Percentiles rank a stretch among this genome's conserved stretches.
Conservation (phyloP, 139 green algal genomes). For the Micractinium conductrix region DNA sequence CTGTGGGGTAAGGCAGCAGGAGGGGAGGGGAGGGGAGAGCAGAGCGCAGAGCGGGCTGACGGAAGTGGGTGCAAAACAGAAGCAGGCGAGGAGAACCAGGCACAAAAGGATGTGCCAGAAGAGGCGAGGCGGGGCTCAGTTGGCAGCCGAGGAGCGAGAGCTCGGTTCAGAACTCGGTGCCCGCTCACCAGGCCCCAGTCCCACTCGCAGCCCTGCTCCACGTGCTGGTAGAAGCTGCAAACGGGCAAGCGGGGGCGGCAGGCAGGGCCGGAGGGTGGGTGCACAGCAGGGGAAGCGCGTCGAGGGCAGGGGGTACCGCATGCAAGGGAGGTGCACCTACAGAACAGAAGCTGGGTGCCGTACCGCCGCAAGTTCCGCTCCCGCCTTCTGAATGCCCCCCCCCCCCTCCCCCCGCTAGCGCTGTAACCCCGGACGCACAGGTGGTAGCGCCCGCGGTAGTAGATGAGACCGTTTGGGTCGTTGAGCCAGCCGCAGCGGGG, state of each 20-base stretch:
- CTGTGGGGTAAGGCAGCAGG: background rate
- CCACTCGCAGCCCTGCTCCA: conserved; percentile 75
- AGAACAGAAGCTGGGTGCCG: too few relatives aligned
- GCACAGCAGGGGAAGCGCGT: background rate
- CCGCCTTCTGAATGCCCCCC: too few relatives aligned
- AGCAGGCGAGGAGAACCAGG: background rate
- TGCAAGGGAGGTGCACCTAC: background rate
- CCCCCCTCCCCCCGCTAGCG: too few relatives aligned
- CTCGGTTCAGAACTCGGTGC: too few relatives aligned
- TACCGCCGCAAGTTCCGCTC: too few relatives aligned
- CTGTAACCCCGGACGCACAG: conserved; percentile 40
- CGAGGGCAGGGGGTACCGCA: background rate
- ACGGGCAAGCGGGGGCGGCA: background rate
- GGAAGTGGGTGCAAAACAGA: too few relatives aligned
- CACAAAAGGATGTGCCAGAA: too few relatives aligned
- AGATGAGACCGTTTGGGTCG: conserved; percentile 73
- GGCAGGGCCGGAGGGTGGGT: background rate
- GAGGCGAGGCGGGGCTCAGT: too few relatives aligned
- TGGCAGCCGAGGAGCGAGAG: too few relatives aligned
- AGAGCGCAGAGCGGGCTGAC: too few relatives aligned
- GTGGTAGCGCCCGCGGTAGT: conserved; percentile 64
- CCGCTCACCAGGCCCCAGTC: conserved; percentile 73
- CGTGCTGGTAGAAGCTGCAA: conserved; percentile 85
- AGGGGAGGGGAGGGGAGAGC: background rate
- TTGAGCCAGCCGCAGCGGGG: conserved; percentile 68